Evolutionary conservation across 2,329 filamentous ascomycete genomes (phyloP).

Genomic region (Macroventuria anomochaeta): DNA sequence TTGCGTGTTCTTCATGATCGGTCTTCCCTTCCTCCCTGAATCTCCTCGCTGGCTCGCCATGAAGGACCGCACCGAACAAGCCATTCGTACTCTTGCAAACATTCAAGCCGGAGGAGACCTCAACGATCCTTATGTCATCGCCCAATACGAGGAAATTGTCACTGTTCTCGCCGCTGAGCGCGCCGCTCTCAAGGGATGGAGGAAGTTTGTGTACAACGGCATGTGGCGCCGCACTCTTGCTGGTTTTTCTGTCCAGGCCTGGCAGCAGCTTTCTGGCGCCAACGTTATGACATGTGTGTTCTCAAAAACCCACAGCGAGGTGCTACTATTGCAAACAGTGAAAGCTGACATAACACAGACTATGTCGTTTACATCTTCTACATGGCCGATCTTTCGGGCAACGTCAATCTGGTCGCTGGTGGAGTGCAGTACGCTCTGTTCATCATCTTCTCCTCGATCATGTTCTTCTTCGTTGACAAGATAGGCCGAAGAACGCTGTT

Average conservation of each 20-base stretch:
- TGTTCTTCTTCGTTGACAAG: constrained; percentile 53
- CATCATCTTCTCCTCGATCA: constrained; percentile 51
- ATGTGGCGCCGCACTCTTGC: constrained; percentile 66
- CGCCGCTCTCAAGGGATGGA: constrained; percentile 48
- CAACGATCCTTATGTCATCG: constrained; percentile 56
- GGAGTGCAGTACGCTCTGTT: constrained; percentile 53
- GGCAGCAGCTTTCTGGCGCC: constrained; percentile 58
- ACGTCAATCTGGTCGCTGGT: constrained; percentile 54
- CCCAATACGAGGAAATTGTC: constrained; percentile 58
- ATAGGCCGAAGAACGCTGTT: constrained; percentile 51
- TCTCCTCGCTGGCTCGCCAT: constrained; percentile 59
- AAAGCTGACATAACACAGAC: constrained; percentile 33
- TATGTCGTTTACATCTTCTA: constrained; percentile 67
- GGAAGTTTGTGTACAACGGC: constrained; percentile 57
- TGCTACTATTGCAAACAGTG: neutral
- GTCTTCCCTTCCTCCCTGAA: constrained; percentile 55
- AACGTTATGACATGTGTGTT: constrained; percentile 43
- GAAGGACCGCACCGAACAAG: constrained; percentile 55
- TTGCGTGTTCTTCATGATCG: constrained; percentile 52
- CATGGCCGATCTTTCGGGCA: constrained; percentile 63
- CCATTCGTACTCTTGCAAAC: constrained; percentile 52
- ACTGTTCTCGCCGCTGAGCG: constrained; percentile 52
- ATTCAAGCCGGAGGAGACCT: constrained; percentile 55
- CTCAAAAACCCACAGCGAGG: neutral
- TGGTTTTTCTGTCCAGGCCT: constrained; percentile 63